These are phyloP conservation scores for Bipolaris zeicola DNA, from an alignment of 2,329 filamentous ascomycete genomes.

Conservation along the genomic window DNA sequence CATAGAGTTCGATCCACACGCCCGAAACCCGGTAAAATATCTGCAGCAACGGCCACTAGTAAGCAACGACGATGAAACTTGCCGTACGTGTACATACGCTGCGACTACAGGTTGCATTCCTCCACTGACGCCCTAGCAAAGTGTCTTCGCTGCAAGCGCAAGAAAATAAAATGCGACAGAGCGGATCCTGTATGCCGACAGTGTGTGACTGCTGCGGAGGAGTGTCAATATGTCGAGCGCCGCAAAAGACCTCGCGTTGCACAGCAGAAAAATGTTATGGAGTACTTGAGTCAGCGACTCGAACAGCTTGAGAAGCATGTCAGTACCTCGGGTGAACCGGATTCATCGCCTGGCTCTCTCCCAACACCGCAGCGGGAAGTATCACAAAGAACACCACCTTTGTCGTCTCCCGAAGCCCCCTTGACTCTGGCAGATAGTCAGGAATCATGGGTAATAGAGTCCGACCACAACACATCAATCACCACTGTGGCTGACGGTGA, in stretches of 20 bases:
- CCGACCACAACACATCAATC: not conserved
- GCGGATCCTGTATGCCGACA: constrained; percentile 32
- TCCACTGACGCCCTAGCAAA: constrained; percentile 7
- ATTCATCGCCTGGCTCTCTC: constrained; percentile 7
- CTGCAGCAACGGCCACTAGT: not conserved
- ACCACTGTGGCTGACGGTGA: not conserved
- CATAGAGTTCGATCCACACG: not conserved
- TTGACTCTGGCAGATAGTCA: constrained; percentile 24
- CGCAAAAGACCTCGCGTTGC: constrained; percentile 31
- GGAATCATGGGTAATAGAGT: constrained; percentile 24
- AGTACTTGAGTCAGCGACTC: constrained; percentile 29
- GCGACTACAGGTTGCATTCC: not conserved
- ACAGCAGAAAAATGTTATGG: constrained; percentile 29
- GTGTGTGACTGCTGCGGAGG: constrained; percentile 28
- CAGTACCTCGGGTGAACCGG: not conserved
- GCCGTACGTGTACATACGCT: constrained; percentile 17
- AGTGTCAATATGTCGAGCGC: constrained; percentile 39
- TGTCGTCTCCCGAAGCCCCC: constrained; percentile 21
- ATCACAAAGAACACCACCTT: constrained; percentile 1
- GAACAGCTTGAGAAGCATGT: constrained; percentile 36
- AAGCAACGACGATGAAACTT: constrained; percentile 18
- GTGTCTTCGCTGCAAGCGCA: constrained; percentile 30
- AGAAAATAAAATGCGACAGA: constrained; percentile 41
- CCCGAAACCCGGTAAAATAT: not conserved
- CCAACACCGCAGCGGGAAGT: not conserved